A percentile compares a stretch with the other conserved stretches of the same genome.
These are phyloP conservation scores for Neurospora sp. DNA, from an alignment of 495 filamentous ascomycete genomes.

Conservation along the genomic window DNA sequence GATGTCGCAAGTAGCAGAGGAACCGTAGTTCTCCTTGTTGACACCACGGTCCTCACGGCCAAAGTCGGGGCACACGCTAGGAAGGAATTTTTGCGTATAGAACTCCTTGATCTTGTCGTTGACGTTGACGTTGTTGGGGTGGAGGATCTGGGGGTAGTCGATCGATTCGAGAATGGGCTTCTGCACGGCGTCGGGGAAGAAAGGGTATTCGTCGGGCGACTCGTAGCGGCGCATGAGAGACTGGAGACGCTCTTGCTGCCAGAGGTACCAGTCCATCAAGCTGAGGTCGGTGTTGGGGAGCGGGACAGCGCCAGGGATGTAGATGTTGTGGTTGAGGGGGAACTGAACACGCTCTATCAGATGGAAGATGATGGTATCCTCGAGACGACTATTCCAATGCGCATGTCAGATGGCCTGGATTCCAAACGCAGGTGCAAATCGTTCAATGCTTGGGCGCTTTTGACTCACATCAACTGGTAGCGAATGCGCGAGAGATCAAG, in stretches of 20 bases:
- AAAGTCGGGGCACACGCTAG: slow-evolving; percentile 64
- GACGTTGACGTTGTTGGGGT: slow-evolving; percentile 84
- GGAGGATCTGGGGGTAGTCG: slow-evolving; percentile 82
- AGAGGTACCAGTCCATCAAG: slow-evolving; percentile 89
- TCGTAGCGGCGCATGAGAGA: slow-evolving; percentile 94
- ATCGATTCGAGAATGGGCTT: slow-evolving; percentile 78
- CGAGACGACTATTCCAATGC: slow-evolving; percentile 58
- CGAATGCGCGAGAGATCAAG: slow-evolving; percentile 88
- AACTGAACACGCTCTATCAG: slow-evolving; percentile 98
- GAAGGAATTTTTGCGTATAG: slow-evolving; percentile 78
- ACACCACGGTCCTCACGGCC: slow-evolving; percentile 70
- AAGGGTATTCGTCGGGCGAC: slow-evolving; percentile 94
- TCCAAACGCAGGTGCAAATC: neutral
- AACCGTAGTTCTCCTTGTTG: slow-evolving; percentile 90
- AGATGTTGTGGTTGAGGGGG: slow-evolving; percentile 83
- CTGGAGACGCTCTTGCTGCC: slow-evolving; percentile 80
- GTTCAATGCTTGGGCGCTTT: neutral
- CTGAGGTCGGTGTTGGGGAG: slow-evolving; percentile 64
- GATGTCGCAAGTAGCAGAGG: slow-evolving; percentile 84
- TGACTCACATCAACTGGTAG: slow-evolving; percentile 81
- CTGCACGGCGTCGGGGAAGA: slow-evolving; percentile 79
- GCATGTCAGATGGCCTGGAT: neutral
- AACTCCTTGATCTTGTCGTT: slow-evolving; percentile 77
- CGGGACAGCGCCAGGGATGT: slow-evolving; percentile 64
- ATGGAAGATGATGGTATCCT: slow-evolving; percentile 98